Base-by-base conservation (phyloP, 306 rosid genomes). In the Acmispon strigosus region DNA sequence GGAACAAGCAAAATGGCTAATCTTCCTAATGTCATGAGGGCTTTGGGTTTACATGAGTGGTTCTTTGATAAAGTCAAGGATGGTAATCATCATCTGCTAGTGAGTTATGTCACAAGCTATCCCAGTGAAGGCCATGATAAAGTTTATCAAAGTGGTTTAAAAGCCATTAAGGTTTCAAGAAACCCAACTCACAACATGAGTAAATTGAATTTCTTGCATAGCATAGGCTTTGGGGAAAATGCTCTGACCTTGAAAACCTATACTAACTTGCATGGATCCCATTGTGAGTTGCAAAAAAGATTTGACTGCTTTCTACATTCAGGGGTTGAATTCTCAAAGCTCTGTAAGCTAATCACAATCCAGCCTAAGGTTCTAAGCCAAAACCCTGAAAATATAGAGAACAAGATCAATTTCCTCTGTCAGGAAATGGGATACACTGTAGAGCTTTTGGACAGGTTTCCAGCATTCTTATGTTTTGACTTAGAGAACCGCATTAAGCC, bases 201-300 rank as follows among this genome's bases (percentile, higher is more conserved):
- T 57, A 92, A 87, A 81, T 77, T 92, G 17, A 67, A 86, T 32
- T 87, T 89, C 80, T 63, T 92, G 84, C 96, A 82, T 69, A 34
- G 81, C 62, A 54, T 72, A 10, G 98, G 98, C 62, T 92, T 84
- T 80, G 98, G 98, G 45, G 95, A 89, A 84, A 92, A 87, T 72
- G 80, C 85, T 67, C 18, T 76, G 66, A 89, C 90, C 50, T 58
- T 87, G 66, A 51, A 72, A 60, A 62, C 85, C 68, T 79, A 86
- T 7, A 15, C 50, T 36, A 24, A 56, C 44, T 39, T 92, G 85
- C 92, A 89, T 52, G 98, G 96, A 12, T 60, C 78, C 3, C 50
- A 84, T 10, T 19, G 17, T 4, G 78, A 86, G 76, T 72, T 89
- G 66, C 77, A 80, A 24, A 75, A 72, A 19, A 81, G 98, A 71